Conservation (phyloP, 2,329 filamentous ascomycete genomes). For the Venturia aucupariae region DNA sequence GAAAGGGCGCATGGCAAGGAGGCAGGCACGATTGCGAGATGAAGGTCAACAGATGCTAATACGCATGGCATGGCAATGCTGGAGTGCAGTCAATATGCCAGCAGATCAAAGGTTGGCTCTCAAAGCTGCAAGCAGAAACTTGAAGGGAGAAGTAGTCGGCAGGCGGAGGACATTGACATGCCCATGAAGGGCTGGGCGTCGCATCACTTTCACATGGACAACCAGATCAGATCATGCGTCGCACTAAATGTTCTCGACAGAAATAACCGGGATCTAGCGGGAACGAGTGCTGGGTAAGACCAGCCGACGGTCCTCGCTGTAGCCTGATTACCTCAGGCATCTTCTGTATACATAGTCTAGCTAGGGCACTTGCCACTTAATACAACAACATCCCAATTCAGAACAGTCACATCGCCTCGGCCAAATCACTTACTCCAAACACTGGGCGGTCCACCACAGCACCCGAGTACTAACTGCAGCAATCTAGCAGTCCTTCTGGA, state of each 20-base stretch:
- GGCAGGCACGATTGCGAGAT: conserved; percentile 34
- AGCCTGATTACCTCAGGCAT: too few relatives aligned
- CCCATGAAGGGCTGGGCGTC: not conserved
- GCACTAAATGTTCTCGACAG: not conserved
- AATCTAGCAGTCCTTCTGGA: too few relatives aligned
- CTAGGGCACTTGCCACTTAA: too few relatives aligned
- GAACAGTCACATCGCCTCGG: too few relatives aligned
- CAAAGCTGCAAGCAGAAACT: conserved; percentile 3
- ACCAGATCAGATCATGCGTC: too few relatives aligned
- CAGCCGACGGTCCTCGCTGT: not conserved
- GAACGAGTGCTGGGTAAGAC: not conserved
- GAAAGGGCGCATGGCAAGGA: conserved; percentile 35
- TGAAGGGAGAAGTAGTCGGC: not conserved
- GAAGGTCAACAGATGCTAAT: conserved; percentile 37
- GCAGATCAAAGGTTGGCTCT: not conserved
- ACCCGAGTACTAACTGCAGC: not conserved
- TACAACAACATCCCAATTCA: too few relatives aligned
- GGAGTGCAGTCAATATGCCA: conserved; percentile 23
- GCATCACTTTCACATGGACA: not conserved
- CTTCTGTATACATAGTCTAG: too few relatives aligned
- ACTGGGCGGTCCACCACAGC: not conserved
- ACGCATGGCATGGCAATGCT: conserved; percentile 34
- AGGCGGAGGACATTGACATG: conserved; percentile 6
- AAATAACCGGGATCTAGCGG: not conserved
- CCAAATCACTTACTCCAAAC: conserved; percentile 3